Conservation (phyloP, 805 yeast species). For the Kregervanrija delftensis region DNA sequence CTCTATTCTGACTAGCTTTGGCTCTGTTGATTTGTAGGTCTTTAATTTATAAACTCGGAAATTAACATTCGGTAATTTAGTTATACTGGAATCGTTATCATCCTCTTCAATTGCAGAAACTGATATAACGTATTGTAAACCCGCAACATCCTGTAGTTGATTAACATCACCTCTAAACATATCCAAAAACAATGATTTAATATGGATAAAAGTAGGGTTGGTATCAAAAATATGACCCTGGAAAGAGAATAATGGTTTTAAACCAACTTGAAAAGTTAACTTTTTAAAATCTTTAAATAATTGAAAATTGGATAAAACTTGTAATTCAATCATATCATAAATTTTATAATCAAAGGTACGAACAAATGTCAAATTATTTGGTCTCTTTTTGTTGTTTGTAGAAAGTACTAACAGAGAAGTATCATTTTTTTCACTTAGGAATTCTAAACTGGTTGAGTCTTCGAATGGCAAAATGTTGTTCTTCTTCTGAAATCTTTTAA, state of each 20-base stretch:
- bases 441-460: constrained; percentile 77
- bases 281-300: constrained; percentile 75
- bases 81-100: constrained; percentile 56
- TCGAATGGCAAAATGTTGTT: constrained; percentile 91
- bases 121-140: constrained; percentile 85
- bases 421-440: constrained; percentile 93
- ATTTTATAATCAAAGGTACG: constrained; percentile 87
- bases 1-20: constrained; percentile 90
- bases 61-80: constrained; percentile 67
- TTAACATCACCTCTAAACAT: constrained; percentile 83
- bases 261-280: constrained; percentile 75
- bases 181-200: constrained; percentile 85
- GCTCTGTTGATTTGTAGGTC: constrained; percentile 68
- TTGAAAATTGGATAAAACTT: constrained; percentile 61
- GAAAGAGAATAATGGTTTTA: constrained; percentile 91
- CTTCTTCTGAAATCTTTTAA: constrained; percentile 80
- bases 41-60: constrained; percentile 88
- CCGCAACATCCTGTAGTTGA: constrained; percentile 85
- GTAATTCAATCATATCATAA: constrained; percentile 90
- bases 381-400: constrained; percentile 83
- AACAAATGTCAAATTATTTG: constrained; percentile 79
- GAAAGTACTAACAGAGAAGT: constrained; percentile 75
- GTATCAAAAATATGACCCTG: constrained; percentile 88
- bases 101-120: constrained; percentile 70
- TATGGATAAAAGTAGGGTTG: constrained; percentile 77